Conservation (phyloP, 495 filamentous ascomycete genomes). For the Cercophora samala region DNA sequence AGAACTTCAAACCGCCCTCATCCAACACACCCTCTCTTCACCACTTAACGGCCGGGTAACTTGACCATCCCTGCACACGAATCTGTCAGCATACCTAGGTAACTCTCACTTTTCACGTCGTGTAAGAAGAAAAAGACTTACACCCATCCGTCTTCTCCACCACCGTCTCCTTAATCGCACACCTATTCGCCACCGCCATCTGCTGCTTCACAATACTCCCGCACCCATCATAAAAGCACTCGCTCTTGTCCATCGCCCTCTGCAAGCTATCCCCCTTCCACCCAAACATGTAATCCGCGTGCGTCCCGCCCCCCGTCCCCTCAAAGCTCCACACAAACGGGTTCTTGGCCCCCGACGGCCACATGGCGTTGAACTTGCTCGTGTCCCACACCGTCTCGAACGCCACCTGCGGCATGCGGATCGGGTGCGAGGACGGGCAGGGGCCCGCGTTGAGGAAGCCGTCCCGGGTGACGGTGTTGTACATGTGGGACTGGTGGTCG, state of each 20-base stretch:
- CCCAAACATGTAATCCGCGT: slow-evolving; percentile 28
- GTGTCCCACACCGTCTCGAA: slow-evolving; percentile 52
- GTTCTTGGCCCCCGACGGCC: slow-evolving; percentile 38
- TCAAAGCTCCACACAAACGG: slow-evolving; percentile 41
- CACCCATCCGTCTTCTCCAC: slow-evolving; percentile 44
- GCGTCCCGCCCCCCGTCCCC: slow-evolving; percentile 20
- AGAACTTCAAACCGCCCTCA: not conserved
- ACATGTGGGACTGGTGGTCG: slow-evolving; percentile 55
- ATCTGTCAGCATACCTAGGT: too few relatives aligned
- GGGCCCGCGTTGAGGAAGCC: slow-evolving; percentile 38
- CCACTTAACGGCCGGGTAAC: not conserved
- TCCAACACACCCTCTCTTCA: not conserved
- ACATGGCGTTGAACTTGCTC: slow-evolving; percentile 44
- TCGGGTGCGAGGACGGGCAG: slow-evolving; percentile 49
- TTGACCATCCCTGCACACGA: not conserved
- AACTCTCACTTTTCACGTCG: too few relatives aligned
- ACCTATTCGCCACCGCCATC: slow-evolving; percentile 40
- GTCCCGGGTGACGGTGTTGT: slow-evolving; percentile 35
- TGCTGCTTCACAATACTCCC: slow-evolving; percentile 43
- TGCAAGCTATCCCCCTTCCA: slow-evolving; percentile 43
- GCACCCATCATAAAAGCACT: slow-evolving; percentile 46
- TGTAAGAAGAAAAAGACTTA: too few relatives aligned
- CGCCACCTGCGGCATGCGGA: slow-evolving; percentile 45
- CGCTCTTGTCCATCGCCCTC: slow-evolving; percentile 41
- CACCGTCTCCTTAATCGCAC: slow-evolving; percentile 39